A percentile compares a stretch with the other conserved stretches of the same genome.
Evolutionary conservation across 228 moss, liverwort and hornwort species (phyloP).

Genomic region (Sphagnum magellanicum): DNA sequence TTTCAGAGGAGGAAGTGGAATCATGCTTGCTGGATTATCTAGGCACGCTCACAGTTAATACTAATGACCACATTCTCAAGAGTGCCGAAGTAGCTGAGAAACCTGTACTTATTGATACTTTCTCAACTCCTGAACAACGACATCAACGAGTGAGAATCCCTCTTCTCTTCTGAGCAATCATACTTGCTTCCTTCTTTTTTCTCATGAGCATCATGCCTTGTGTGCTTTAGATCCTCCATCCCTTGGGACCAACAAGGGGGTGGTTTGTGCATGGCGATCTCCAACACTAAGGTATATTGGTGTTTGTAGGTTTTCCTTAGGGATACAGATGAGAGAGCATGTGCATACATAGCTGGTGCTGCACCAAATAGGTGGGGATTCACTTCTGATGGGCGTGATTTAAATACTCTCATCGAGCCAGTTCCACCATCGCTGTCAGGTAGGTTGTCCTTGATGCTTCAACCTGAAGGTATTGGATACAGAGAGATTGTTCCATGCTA

Average conservation of each 20-base stretch:
- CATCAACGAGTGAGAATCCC: slow-evolving; percentile 60
- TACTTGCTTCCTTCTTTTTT: too few relatives aligned
- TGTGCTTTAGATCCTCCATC: too few relatives aligned
- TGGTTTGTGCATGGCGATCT: too few relatives aligned
- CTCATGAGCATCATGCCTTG: too few relatives aligned
- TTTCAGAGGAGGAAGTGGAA: slow-evolving; percentile 87
- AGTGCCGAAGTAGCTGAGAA: slow-evolving; percentile 61
- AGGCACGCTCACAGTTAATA: slow-evolving; percentile 64
- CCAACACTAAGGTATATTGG: too few relatives aligned
- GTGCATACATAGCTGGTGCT: slow-evolving; percentile 97
- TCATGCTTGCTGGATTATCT: slow-evolving; percentile 88
- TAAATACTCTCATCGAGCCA: slow-evolving; percentile 93
- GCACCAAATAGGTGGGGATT: slow-evolving; percentile 99
- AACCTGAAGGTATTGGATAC: too few relatives aligned
- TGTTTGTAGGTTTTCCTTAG: slow-evolving; percentile 69
- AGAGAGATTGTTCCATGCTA: too few relatives aligned
- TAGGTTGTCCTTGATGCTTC: slow-evolving; percentile 3
- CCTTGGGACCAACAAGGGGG: too few relatives aligned
- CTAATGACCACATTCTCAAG: slow-evolving; percentile 29
- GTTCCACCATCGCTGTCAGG: slow-evolving; percentile 96
- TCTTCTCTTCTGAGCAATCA: too few relatives aligned
- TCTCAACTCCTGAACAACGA: slow-evolving; percentile 63
- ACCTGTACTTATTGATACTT: slow-evolving; percentile 76
- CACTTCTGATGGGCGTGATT: slow-evolving; percentile 88
- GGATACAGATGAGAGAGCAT: slow-evolving; percentile 98